These are phyloP conservation scores for Adansonia digitata DNA, from an alignment of 345 rosid genomes.

Conservation along the genomic window DNA sequence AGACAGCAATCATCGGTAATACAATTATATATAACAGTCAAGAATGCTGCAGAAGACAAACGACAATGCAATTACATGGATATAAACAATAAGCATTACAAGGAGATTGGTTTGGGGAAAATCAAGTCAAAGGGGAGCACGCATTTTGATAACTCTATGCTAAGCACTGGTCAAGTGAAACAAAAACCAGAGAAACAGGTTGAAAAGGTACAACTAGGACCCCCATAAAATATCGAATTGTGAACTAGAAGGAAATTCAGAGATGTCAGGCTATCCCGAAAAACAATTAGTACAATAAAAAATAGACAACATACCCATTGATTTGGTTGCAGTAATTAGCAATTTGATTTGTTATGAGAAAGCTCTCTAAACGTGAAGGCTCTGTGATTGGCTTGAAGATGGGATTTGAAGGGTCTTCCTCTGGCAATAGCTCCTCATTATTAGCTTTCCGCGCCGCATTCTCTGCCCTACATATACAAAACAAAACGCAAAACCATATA, in stretches of 20 bases:
- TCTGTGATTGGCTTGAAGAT: constrained; percentile 86
- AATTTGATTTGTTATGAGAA: constrained; percentile 87
- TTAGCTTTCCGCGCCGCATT: constrained; percentile 79
- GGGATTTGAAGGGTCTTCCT: constrained; percentile 95
- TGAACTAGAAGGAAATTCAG: not conserved
- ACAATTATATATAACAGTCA: not conserved
- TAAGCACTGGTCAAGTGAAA: not conserved
- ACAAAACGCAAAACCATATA: not conserved
- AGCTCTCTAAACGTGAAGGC: constrained; percentile 93
- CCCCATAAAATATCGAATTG: not conserved
- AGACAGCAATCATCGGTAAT: not conserved
- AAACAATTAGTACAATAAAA: not conserved
- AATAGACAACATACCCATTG: constrained; percentile 59
- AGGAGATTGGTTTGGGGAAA: too few relatives aligned
- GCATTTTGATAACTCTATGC: not conserved
- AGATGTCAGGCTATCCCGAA: not conserved
- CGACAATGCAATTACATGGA: not conserved
- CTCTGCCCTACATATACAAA: constrained; percentile 57
- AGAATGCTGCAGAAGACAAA: not conserved
- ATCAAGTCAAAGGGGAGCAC: not conserved
- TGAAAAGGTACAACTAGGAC: not conserved
- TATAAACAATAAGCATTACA: not conserved
- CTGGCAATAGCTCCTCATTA: constrained; percentile 92
- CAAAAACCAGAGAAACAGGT: not conserved
- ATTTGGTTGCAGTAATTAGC: constrained; percentile 95